These are phyloP conservation scores for Epichloe bromicola DNA, from an alignment of 2,329 filamentous ascomycete species.

Conservation along the genomic window DNA sequence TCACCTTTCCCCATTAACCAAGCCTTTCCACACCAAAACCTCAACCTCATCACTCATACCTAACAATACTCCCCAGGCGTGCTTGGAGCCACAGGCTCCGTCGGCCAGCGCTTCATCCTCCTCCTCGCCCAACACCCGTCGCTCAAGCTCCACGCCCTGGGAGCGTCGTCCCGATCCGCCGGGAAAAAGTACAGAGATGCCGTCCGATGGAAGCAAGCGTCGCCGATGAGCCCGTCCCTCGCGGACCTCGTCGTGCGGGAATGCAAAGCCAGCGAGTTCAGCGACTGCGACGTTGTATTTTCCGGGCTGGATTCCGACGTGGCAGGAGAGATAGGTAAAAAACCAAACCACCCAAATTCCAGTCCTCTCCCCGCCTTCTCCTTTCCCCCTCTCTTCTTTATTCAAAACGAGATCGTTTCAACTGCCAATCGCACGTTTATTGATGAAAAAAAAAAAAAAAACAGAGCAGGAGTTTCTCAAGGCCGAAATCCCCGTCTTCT, in stretches of 20 bases:
- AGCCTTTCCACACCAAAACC: no score
- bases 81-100: conserved; percentile 83
- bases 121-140: conserved; percentile 78
- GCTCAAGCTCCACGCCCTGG: conserved; percentile 76
- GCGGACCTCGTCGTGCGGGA: conserved; percentile 74
- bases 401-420: no score
- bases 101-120: conserved; percentile 90
- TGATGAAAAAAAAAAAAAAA: neutral
- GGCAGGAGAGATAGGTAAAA: conserved; percentile 72
- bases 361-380: no score
- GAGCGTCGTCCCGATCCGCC: conserved; percentile 76
- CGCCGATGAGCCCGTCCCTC: conserved; percentile 60
- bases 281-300: conserved; percentile 87
- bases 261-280: conserved; percentile 71
- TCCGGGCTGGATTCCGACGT: conserved; percentile 87
- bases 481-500: conserved; percentile 83
- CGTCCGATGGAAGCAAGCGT: conserved; percentile 85
- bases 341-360: no score
- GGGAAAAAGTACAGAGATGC: conserved; percentile 94
- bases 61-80: conserved; percentile 38
- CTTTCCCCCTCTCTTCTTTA: neutral
- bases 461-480: conserved; percentile 82
- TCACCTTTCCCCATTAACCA: conserved; percentile 6
- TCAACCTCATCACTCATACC: neutral
- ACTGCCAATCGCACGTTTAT: conserved; percentile 11